Evolutionary conservation across 768 basidiomycete species (phyloP).

Genomic region (Xerocomus potaroensis): DNA sequence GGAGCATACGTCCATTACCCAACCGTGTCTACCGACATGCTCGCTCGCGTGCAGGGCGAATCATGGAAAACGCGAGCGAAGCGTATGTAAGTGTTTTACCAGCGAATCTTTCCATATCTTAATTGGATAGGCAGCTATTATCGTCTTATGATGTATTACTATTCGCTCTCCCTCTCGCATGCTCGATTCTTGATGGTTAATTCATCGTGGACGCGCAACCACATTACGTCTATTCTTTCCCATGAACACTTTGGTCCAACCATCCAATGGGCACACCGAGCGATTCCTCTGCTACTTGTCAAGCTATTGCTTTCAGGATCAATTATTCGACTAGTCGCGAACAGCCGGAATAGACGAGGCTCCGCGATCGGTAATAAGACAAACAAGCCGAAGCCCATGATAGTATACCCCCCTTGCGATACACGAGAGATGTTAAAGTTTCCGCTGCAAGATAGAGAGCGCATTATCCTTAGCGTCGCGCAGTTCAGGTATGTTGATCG

Average conservation of each 20-base stretch:
- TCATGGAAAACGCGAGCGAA: constrained; percentile 24
- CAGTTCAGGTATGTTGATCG: constrained; percentile 72
- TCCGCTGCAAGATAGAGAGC: constrained; percentile 49
- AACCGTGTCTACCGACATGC: constrained; percentile 93
- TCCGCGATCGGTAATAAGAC: not conserved
- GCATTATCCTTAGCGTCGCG: constrained; percentile 78
- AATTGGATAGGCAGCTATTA: constrained; percentile 63
- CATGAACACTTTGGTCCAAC: constrained; percentile 43
- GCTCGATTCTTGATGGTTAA: constrained; percentile 88
- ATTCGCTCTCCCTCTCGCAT: constrained; percentile 66
- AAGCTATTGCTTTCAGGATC: constrained; percentile 22
- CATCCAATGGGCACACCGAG: constrained; percentile 42
- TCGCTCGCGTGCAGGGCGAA: constrained; percentile 58
- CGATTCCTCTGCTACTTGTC: constrained; percentile 39
- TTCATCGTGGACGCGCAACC: constrained; percentile 90
- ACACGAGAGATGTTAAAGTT: constrained; percentile 65
- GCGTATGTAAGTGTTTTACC: constrained; percentile 21
- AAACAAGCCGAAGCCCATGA: constrained; percentile 23
- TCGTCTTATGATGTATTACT: constrained; percentile 79
- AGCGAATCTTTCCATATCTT: not conserved
- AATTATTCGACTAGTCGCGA: not conserved
- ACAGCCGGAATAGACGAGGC: not conserved
- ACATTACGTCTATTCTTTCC: constrained; percentile 70
- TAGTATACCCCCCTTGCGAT: constrained; percentile 93
- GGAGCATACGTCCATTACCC: constrained; percentile 97